phyloP scores from a whole-genome alignment of 2,329 filamentous ascomycete species.

The Stemphylium vesicarium region DNA sequence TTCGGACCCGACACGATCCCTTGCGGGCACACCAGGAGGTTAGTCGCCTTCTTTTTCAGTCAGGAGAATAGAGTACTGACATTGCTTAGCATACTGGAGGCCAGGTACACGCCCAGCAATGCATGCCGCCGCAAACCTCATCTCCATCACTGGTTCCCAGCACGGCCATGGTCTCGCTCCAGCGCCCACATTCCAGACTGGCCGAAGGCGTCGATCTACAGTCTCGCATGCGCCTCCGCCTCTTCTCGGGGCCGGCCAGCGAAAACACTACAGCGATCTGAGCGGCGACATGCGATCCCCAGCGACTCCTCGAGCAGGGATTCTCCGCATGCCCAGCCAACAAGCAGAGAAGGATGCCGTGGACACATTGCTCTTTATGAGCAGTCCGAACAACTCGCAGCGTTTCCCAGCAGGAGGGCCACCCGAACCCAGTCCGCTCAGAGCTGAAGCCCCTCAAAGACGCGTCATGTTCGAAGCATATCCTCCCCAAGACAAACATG shows the following conservation, averaged over 20 bases:
- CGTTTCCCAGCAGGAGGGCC: conserved; percentile 35
- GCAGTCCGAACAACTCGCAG: conserved; percentile 73
- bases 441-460: conserved; percentile 37
- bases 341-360: conserved; percentile 80
- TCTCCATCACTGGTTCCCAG: conserved; percentile 36
- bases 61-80: neutral
- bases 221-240: conserved; percentile 42
- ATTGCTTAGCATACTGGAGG: conserved; percentile 36
- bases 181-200: conserved; percentile 40
- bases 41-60: conserved; percentile 5
- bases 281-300: conserved; percentile 36
- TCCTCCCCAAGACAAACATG: conserved; percentile 32
- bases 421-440: conserved; percentile 38
- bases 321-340: conserved; percentile 72
- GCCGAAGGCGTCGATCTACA: conserved; percentile 46
- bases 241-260: conserved; percentile 33
- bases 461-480: conserved; percentile 48
- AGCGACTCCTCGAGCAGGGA: conserved; percentile 51
- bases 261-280: conserved; percentile 44
- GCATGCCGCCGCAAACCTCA: conserved; percentile 35
- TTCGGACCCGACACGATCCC: conserved; percentile 33
- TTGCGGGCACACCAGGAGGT: conserved; percentile 34
- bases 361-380: conserved; percentile 81
- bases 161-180: conserved; percentile 39
- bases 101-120: conserved; percentile 33